Conservation (phyloP, 2,329 filamentous ascomycete species). For the Aspergillus latus region DNA sequence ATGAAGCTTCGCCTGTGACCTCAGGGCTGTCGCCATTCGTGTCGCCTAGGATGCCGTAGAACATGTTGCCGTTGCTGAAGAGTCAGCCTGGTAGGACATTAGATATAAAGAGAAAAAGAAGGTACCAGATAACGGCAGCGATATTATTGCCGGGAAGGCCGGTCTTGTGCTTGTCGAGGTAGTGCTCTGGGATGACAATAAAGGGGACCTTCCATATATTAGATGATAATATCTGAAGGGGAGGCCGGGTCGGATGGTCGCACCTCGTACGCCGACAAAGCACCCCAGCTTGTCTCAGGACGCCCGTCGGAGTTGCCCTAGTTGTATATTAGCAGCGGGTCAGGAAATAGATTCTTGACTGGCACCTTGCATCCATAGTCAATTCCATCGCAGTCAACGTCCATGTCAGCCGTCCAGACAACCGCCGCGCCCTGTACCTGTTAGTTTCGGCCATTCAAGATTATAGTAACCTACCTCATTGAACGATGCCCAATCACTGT, state of each 20-base stretch:
- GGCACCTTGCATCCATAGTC: conserved; percentile 29
- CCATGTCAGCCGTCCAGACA: conserved; percentile 34
- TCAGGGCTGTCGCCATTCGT: conserved; percentile 30
- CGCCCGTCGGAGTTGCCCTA: conserved; percentile 32
- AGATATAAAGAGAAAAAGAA: background rate
- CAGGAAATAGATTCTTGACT: background rate
- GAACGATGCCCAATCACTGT: conserved; percentile 30
- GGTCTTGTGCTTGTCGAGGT: conserved; percentile 20
- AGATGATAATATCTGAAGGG: background rate
- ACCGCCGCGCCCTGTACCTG: conserved; percentile 27
- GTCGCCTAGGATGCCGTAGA: conserved; percentile 35
- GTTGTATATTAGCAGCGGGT: background rate
- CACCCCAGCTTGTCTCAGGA: conserved; percentile 29
- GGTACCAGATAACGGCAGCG: conserved; percentile 33
- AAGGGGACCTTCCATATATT: conserved; percentile 25
- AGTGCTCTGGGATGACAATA: conserved; percentile 33
- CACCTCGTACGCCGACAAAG: conserved; percentile 29
- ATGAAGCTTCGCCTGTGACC: conserved; percentile 36
- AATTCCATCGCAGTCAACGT: conserved; percentile 35
- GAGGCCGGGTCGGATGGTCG: background rate
- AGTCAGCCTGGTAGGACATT: no score
- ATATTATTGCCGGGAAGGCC: conserved; percentile 30
- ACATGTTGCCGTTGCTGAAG: conserved; percentile 33
- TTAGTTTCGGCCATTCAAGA: background rate
- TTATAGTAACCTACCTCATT: conserved; percentile 18